Evolutionary conservation across 495 filamentous ascomycete genomes (phyloP).

Genomic region (Xylaria bambusicola): DNA sequence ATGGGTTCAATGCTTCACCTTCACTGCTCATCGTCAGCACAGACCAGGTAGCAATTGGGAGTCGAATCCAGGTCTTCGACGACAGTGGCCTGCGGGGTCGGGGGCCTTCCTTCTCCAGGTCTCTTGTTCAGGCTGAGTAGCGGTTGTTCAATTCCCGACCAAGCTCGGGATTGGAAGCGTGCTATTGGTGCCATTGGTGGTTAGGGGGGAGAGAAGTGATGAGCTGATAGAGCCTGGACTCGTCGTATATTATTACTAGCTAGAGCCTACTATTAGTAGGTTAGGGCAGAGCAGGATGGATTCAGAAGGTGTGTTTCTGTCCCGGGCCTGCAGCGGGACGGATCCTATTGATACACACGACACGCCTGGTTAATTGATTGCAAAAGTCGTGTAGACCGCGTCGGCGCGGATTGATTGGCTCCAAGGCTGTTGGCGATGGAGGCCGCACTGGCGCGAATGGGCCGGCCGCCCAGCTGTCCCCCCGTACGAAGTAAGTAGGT

Average conservation of each 20-base stretch:
- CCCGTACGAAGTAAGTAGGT: too few relatives aligned
- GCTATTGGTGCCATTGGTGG: conserved; percentile 18
- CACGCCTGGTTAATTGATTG: conserved; percentile 39
- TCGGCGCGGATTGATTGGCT: conserved; percentile 36
- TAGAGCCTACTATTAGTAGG: conserved; percentile 22
- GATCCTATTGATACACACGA: conserved; percentile 36
- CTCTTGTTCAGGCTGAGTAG: conserved; percentile 17
- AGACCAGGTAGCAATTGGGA: conserved; percentile 13
- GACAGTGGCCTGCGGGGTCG: conserved; percentile 9
- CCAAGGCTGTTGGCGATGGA: conserved; percentile 22
- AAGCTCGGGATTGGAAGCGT: not conserved
- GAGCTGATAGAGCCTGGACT: conserved; percentile 15
- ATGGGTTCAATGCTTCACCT: too few relatives aligned
- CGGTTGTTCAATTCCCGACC: conserved; percentile 4
- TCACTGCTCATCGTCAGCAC: not conserved
- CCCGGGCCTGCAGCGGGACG: conserved; percentile 26
- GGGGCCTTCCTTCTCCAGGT: conserved; percentile 3
- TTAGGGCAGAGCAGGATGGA: conserved; percentile 26
- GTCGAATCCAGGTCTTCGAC: conserved; percentile 10
- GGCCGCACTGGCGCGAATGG: conserved; percentile 28
- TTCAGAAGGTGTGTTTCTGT: conserved; percentile 34
- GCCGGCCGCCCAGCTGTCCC: conserved; percentile 25
- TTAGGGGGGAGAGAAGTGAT: not conserved
- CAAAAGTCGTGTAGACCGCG: conserved; percentile 39
- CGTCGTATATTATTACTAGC: conserved; percentile 17